Evolutionary conservation across 768 basidiomycete species (phyloP), one percentile per base, ranked within the genome.

Genomic region (Hygrophorus pudorinus): DNA sequence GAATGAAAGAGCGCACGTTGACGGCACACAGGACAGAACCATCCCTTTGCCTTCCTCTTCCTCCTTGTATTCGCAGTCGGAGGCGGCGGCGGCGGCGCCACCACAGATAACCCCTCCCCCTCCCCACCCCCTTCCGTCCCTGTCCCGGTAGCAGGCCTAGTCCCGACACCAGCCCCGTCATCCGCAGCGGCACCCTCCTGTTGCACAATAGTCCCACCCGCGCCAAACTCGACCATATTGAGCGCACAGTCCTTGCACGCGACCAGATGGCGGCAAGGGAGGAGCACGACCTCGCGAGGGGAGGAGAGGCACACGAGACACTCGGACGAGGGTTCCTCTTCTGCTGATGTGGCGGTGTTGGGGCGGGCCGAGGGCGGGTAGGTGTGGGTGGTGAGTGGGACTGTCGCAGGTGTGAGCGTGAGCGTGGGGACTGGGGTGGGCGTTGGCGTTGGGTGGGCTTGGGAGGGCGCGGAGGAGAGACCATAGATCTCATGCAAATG

Each of bases 201-300:
- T 41, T 86, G 80, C n/a, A 72, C 74, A 40, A 94, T 85, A 38
- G 72, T 81, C 2, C 92, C 92, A 2, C 92, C 92, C 0, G 92
- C 92, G 21, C 92, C 92, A 59, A 91, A 97, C 60, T 97, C 92
- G 39, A 97, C 83, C 92, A 97, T 97, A 58, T 94, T 94, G 42
- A 96, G 64, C 1, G 92, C 92, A 56, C 92, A 97, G 37, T 94
- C 92, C 55, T 86, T 82, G 67, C 92, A 97, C 4, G 92, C 92
- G 46, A 97, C 92, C 24, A 97, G 73, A 64, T 97, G 92, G 38
- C 92, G 69, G 60, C 92, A 97, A 0, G 92, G 92, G 4, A 96
- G 75, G 10, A 97, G 76, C 5, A 97, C 89, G 33, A 97, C 92
- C 56, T 94, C 89, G 38, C 89, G 76, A 1, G 90, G 84, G 0